phyloP scores from a whole-genome alignment of 2,329 filamentous ascomycete genomes.

The Aureobasidium lini region DNA sequence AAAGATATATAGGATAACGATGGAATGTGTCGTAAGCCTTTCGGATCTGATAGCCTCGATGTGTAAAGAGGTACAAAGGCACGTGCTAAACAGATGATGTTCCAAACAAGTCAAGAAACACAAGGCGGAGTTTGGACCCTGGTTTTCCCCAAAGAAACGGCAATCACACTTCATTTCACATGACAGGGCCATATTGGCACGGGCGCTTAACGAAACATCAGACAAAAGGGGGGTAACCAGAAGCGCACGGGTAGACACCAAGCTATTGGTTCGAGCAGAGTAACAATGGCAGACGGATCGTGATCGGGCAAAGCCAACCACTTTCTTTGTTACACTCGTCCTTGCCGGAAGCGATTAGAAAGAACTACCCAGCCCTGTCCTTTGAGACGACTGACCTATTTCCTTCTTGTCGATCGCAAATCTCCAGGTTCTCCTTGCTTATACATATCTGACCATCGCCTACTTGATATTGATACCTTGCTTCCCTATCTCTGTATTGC shows the following conservation, averaged over 20 bases:
- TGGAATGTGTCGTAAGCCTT: too few relatives aligned
- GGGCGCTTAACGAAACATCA: constrained; percentile 9
- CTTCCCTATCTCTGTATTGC: neutral
- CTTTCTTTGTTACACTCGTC: constrained; percentile 5
- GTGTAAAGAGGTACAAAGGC: neutral
- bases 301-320: neutral
- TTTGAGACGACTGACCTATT: neutral
- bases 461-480: neutral
- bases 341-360: neutral
- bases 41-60: neutral
- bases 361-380: neutral
- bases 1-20: too few relatives aligned
- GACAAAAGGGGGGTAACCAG: neutral
- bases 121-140: neutral
- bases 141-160: neutral
- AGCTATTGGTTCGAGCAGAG: neutral
- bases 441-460: neutral
- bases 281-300: neutral
- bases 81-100: neutral
- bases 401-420: neutral
- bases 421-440: neutral
- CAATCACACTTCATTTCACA: constrained; percentile 5
- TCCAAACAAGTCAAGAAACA: neutral
- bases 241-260: neutral
- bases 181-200: neutral